A percentile compares a stretch with the other conserved stretches of the same genome.
These are phyloP conservation scores for Periconia macrospinosa DNA, from an alignment of 2,329 filamentous ascomycete species.

Conservation along the genomic window DNA sequence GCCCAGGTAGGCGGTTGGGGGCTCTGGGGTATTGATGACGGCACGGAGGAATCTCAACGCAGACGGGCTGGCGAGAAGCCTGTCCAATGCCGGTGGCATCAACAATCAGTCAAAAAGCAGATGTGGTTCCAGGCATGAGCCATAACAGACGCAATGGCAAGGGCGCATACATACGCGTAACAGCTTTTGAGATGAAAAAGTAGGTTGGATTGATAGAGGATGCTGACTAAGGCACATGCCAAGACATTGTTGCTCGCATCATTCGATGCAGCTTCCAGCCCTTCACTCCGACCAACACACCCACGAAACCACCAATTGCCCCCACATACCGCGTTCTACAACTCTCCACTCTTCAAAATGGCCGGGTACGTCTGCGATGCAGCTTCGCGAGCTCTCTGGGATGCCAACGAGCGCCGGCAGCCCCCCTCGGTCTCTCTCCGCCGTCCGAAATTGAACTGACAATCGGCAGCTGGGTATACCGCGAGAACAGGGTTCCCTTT, in stretches of 20 bases:
- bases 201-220: conserved; percentile 10
- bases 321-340: conserved; percentile 26
- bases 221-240: conserved; percentile 12
- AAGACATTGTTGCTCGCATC: conserved; percentile 15
- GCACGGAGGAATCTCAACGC: conserved; percentile 44
- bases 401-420: conserved; percentile 9
- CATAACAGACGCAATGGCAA: conserved; percentile 5
- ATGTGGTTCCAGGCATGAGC: conserved; percentile 18
- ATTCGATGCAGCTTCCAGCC: conserved; percentile 30
- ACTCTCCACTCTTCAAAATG: conserved; percentile 45
- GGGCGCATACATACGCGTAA: no score
- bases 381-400: conserved; percentile 10
- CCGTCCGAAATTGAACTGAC: conserved; percentile 30
- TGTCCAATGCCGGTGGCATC: conserved; percentile 50
- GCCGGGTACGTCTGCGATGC: conserved; percentile 43
- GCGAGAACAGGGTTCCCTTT: conserved; percentile 74
- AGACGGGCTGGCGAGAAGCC: conserved; percentile 50
- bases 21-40: conserved; percentile 29
- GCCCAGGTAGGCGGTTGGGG: conserved; percentile 19
- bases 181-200: conserved; percentile 8
- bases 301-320: conserved; percentile 37
- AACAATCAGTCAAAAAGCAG: conserved; percentile 18
- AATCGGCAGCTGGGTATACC: conserved; percentile 57
- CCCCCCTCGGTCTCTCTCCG: conserved; percentile 12
- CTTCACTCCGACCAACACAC: conserved; percentile 26